Conservation (phyloP, 2,329 filamentous ascomycete genomes). For the Aspergillus fischeri region DNA sequence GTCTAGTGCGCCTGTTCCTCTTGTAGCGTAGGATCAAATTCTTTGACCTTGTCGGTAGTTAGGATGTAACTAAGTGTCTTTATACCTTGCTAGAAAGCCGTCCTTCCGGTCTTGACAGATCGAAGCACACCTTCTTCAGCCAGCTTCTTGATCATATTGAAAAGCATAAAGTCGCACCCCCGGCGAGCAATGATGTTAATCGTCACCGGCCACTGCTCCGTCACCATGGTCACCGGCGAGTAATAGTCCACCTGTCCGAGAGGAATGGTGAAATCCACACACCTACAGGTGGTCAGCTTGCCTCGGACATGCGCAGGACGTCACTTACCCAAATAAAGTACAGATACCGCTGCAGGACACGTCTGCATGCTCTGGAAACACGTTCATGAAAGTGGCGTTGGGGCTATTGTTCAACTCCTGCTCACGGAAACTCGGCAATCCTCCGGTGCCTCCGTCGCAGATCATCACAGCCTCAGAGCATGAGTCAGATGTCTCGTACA, state of each 20-base stretch:
- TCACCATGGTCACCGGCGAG: constrained; percentile 1
- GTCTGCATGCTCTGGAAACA: background rate
- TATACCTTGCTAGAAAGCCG: background rate
- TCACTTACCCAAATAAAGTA: constrained; percentile 10
- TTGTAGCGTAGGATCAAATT: no score
- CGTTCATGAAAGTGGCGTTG: constrained; percentile 7
- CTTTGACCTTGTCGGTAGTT: no score
- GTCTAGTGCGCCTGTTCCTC: no score
- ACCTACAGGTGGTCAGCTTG: constrained; percentile 2
- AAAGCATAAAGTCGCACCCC: constrained; percentile 14
- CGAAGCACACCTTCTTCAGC: constrained; percentile 4
- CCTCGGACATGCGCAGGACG: background rate
- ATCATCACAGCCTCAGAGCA: constrained; percentile 28
- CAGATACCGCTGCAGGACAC: constrained; percentile 6
- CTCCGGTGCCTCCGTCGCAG: constrained; percentile 23
- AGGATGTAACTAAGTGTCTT: no score
- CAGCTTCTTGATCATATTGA: constrained; percentile 10
- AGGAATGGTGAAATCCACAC: constrained; percentile 9
- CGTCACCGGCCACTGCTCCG: constrained; percentile 7
- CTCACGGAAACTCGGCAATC: constrained; percentile 13
- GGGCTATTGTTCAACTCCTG: constrained; percentile 6
- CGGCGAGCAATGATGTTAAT: constrained; percentile 8
- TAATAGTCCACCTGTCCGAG: constrained; percentile 7
- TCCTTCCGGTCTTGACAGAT: constrained; percentile 8
- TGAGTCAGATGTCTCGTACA: constrained; percentile 11